Conservation (phyloP, 2,329 filamentous ascomycete genomes). For the Aureobasidium musti region DNA sequence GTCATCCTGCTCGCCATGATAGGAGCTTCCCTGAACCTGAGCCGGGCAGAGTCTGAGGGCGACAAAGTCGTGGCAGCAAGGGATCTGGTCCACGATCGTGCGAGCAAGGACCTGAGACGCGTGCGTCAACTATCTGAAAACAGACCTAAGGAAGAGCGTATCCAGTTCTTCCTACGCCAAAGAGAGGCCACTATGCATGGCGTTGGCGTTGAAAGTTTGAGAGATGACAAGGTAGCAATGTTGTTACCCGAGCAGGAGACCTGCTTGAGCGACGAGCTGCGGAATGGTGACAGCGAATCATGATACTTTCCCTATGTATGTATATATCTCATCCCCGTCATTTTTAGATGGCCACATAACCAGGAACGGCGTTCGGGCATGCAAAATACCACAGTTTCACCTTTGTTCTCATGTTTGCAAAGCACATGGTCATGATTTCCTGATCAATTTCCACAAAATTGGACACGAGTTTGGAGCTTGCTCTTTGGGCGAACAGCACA, state of each 20-base stretch:
- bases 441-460: neutral
- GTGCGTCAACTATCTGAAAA: constrained; percentile 55
- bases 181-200: constrained; percentile 60
- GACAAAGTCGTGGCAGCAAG: constrained; percentile 65
- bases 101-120: constrained; percentile 63
- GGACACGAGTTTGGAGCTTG: neutral
- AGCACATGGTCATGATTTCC: neutral
- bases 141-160: constrained; percentile 55
- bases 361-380: neutral
- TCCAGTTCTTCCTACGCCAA: constrained; percentile 75
- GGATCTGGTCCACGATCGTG: constrained; percentile 65
- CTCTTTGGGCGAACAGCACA: no score
- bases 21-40: constrained; percentile 71
- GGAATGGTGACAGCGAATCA: neutral
- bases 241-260: constrained; percentile 51
- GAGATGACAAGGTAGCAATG: constrained; percentile 51
- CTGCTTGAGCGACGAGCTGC: constrained; percentile 46
- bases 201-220: constrained; percentile 45
- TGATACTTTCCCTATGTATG: neutral
- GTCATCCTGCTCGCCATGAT: constrained; percentile 68
- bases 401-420: neutral
- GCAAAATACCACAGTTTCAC: neutral
- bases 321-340: neutral
- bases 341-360: neutral
- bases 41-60: constrained; percentile 65